Percentiles rank a stretch among this genome's conserved stretches.
Conservation (phyloP, 352 stramenopile genomes). For the Globisporangium mamillatum region DNA sequence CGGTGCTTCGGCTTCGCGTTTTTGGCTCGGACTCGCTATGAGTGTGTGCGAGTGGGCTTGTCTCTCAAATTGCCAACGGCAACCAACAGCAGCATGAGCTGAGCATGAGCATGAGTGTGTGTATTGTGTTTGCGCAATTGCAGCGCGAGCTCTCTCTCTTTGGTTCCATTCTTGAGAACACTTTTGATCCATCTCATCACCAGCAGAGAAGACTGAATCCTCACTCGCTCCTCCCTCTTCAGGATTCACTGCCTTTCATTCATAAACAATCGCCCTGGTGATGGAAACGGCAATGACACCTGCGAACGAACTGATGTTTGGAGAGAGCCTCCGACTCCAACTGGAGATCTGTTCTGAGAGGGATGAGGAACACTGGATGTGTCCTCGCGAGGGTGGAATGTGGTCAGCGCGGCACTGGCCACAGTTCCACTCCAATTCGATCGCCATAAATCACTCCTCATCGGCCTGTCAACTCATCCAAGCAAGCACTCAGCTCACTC, state of each 20-base stretch:
- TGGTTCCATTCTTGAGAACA: neutral
- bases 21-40: neutral
- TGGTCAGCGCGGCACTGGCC: neutral
- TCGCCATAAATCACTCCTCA: neutral
- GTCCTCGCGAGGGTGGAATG: slow-evolving; percentile 1
- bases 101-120: neutral
- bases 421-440: neutral
- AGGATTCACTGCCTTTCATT: neutral
- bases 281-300: neutral
- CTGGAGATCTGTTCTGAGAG: neutral
- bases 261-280: neutral
- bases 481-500: neutral
- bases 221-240: neutral
- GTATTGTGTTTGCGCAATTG: neutral
- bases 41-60: neutral
- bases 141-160: neutral
- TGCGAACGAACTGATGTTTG: neutral
- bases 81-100: no score
- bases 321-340: neutral
- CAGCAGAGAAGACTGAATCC: neutral
- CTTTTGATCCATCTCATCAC: neutral
- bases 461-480: neutral
- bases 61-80: neutral
- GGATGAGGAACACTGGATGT: neutral
- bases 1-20: neutral